These are phyloP conservation scores for Cladosporium colombiae DNA, from an alignment of 2,329 filamentous ascomycete genomes.

Conservation along the genomic window DNA sequence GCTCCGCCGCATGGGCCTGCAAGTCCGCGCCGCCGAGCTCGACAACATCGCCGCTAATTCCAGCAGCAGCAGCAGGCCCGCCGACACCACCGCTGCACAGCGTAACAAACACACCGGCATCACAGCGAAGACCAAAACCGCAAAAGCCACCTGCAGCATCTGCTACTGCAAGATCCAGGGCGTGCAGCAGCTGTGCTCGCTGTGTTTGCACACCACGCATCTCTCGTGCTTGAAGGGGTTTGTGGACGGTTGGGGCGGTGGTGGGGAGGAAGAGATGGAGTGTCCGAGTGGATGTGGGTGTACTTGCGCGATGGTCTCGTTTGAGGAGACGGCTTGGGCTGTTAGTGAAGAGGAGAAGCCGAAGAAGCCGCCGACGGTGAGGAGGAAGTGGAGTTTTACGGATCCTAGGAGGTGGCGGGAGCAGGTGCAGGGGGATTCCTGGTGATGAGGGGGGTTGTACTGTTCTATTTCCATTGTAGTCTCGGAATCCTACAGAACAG, in stretches of 20 bases:
- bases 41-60: slow-evolving; percentile 59
- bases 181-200: slow-evolving; percentile 34
- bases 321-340: slow-evolving; percentile 20
- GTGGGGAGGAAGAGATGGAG: slow-evolving; percentile 24
- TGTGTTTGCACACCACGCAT: slow-evolving; percentile 35
- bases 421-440: slow-evolving; percentile 23
- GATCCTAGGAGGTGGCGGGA: slow-evolving; percentile 31
- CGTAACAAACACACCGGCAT: neutral
- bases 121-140: neutral
- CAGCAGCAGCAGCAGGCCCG: neutral
- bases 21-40: slow-evolving; percentile 57
- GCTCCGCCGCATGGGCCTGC: slow-evolving; percentile 60
- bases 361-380: slow-evolving; percentile 14
- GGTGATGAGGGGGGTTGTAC: slow-evolving; percentile 5
- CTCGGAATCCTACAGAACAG: neutral
- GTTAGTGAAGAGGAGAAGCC: neutral
- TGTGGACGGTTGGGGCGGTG: slow-evolving; percentile 19
- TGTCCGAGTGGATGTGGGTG: slow-evolving; percentile 38
- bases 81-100: neutral
- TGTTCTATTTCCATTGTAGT: neutral
- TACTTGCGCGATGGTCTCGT: slow-evolving; percentile 25
- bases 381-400: slow-evolving; percentile 30
- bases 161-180: slow-evolving; percentile 31
- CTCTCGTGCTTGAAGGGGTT: slow-evolving; percentile 29
- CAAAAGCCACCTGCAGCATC: slow-evolving; percentile 30